These are phyloP conservation scores for Trichoderma gamsii DNA, from an alignment of 495 filamentous ascomycete genomes.

Conservation along the genomic window DNA sequence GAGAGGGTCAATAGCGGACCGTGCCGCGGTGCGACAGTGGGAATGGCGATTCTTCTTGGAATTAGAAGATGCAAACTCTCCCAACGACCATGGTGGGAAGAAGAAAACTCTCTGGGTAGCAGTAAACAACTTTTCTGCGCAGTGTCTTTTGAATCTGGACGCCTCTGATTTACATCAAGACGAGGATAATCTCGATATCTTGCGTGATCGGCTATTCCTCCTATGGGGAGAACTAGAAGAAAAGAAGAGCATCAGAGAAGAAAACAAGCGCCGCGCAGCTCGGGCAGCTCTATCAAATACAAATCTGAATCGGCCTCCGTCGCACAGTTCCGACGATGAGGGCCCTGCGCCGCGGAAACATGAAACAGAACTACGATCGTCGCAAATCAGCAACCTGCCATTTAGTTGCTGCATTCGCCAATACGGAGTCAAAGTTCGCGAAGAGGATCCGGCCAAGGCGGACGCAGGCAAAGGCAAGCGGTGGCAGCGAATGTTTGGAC, in stretches of 20 bases:
- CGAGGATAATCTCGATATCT: constrained; percentile 32
- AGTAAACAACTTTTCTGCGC: constrained; percentile 59
- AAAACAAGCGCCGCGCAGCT: constrained; percentile 1
- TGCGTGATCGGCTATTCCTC: constrained; percentile 67
- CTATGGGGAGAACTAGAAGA: constrained; percentile 89
- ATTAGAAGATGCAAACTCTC: constrained; percentile 53
- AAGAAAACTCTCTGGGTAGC: constrained; percentile 51
- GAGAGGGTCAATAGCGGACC: constrained; percentile 18
- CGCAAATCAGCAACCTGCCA: constrained; percentile 37
- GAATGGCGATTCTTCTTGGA: constrained; percentile 74
- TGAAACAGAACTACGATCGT: not conserved
- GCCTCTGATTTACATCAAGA: constrained; percentile 60
- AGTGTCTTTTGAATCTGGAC: constrained; percentile 58
- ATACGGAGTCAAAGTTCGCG: constrained; percentile 45
- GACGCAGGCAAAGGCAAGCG: constrained; percentile 29
- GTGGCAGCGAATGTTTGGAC: constrained; percentile 47
- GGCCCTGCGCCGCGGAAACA: not conserved
- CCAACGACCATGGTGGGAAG: constrained; percentile 26
- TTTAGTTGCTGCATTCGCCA: constrained; percentile 59
- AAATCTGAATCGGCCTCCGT: constrained; percentile 16
- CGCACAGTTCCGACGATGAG: constrained; percentile 27
- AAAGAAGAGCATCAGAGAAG: constrained; percentile 35
- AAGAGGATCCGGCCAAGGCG: constrained; percentile 26
- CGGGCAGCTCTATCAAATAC: not conserved
- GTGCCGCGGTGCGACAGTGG: constrained; percentile 40